These are phyloP conservation scores for Solanum ossicruentum DNA, from an alignment of 257 asterid species.

Conservation along the genomic window DNA sequence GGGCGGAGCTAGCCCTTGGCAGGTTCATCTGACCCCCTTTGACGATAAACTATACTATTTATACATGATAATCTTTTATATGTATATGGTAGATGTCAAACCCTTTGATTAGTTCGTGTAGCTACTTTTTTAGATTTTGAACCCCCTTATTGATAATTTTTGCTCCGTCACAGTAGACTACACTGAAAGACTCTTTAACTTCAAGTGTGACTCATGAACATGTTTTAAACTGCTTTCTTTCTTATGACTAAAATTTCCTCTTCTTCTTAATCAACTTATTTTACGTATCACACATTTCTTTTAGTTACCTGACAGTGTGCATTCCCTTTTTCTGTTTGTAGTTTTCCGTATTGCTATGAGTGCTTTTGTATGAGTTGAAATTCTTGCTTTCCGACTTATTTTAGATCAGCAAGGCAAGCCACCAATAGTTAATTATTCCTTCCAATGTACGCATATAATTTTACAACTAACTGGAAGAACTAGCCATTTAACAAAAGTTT, in stretches of 20 bases:
- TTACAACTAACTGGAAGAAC: neutral
- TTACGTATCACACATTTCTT: neutral
- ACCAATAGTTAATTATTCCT: neutral
- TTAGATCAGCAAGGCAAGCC: neutral
- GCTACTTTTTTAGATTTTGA: too few relatives aligned
- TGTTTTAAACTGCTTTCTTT: neutral
- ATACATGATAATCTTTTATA: too few relatives aligned
- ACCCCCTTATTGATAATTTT: too few relatives aligned
- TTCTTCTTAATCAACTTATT: neutral
- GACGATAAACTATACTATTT: too few relatives aligned
- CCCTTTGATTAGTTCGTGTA: too few relatives aligned
- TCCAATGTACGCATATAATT: neutral
- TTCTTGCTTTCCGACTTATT: neutral
- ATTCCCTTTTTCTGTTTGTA: neutral
- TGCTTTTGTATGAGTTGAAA: neutral
- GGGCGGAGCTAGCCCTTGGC: too few relatives aligned
- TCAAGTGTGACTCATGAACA: neutral
- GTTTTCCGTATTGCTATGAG: neutral
- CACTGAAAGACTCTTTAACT: neutral
- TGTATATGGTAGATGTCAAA: too few relatives aligned
- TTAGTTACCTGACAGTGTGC: neutral
- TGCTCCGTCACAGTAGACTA: neutral
- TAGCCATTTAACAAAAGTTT: neutral
- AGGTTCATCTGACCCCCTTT: too few relatives aligned
- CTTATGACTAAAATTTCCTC: neutral